Percentiles rank a stretch among this genome's conserved stretches.
These are phyloP conservation scores for Penicillium sp. DNA, from an alignment of 2,329 filamentous ascomycete genomes.

Conservation along the genomic window DNA sequence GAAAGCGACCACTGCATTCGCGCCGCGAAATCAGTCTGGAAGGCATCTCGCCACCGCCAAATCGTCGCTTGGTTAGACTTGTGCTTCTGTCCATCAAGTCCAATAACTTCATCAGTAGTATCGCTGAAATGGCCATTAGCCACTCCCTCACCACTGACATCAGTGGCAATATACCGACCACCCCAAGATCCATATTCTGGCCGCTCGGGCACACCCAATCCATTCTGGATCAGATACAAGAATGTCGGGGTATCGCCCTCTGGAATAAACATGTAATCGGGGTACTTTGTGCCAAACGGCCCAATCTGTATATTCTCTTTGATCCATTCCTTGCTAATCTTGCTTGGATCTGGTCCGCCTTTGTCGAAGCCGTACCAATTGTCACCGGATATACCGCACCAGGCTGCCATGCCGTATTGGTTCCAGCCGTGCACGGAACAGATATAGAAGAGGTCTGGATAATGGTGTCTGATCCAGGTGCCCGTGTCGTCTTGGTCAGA, in stretches of 20 bases:
- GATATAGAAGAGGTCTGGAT: slow-evolving; percentile 59
- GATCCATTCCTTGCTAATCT: slow-evolving; percentile 50
- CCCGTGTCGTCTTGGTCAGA: slow-evolving; percentile 62
- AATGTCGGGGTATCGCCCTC: slow-evolving; percentile 53
- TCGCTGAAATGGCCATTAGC: slow-evolving; percentile 31
- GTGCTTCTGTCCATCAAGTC: slow-evolving; percentile 31
- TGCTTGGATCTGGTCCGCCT: slow-evolving; percentile 52
- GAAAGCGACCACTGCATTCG: slow-evolving; percentile 49
- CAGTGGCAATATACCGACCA: slow-evolving; percentile 35
- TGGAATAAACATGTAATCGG: slow-evolving; percentile 51
- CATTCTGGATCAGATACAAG: slow-evolving; percentile 45
- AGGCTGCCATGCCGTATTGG: slow-evolving; percentile 55
- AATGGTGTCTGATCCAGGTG: slow-evolving; percentile 56
- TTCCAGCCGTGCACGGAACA: slow-evolving; percentile 58
- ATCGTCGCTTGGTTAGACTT: slow-evolving; percentile 50
- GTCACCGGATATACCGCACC: slow-evolving; percentile 58
- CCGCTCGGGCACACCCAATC: slow-evolving; percentile 39
- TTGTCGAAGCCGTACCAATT: slow-evolving; percentile 43
- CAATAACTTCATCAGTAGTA: slow-evolving; percentile 36
- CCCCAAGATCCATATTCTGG: slow-evolving; percentile 48
- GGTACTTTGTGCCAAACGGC: slow-evolving; percentile 48
- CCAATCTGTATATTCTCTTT: slow-evolving; percentile 56
- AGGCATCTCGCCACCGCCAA: slow-evolving; percentile 56
- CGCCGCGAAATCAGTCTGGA: slow-evolving; percentile 53
- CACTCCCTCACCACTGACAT: slow-evolving; percentile 15